Evolutionary conservation across 2,329 filamentous ascomycete genomes (phyloP).

Genomic region (Colletotrichum sp.): DNA sequence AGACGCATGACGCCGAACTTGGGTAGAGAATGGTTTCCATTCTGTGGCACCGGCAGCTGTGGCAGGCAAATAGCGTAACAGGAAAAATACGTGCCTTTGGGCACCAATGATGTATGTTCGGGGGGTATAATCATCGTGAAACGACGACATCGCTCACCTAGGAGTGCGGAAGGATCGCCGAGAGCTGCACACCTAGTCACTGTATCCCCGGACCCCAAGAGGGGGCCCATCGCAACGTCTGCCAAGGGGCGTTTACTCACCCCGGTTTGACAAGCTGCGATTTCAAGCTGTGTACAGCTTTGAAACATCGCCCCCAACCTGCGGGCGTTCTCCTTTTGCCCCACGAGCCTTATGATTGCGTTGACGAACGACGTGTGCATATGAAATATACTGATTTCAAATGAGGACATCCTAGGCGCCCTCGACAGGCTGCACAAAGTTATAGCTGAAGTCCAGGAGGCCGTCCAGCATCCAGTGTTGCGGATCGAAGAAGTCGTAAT

Average conservation of each 20-base stretch:
- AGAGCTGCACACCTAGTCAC: constrained; percentile 19
- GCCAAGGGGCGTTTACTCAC: constrained; percentile 18
- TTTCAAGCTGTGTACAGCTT: neutral
- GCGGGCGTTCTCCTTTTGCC: neutral
- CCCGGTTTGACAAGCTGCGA: constrained; percentile 3
- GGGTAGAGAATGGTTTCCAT: neutral
- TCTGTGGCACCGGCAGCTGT: neutral
- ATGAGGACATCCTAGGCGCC: constrained; percentile 42
- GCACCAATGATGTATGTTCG: neutral
- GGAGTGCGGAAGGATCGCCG: constrained; percentile 3
- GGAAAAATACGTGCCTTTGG: neutral
- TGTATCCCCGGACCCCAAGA: constrained; percentile 13
- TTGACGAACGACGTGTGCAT: neutral
- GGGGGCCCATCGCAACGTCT: constrained; percentile 4
- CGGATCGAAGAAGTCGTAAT: constrained; percentile 90
- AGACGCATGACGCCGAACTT: neutral
- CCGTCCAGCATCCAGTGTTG: constrained; percentile 94
- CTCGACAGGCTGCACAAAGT: constrained; percentile 61
- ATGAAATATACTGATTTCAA: neutral
- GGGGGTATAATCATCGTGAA: neutral
- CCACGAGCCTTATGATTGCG: neutral
- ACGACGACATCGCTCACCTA: neutral
- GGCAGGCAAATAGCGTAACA: neutral
- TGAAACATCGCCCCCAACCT: constrained; percentile 7
- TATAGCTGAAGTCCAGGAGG: constrained; percentile 79